Conservation (phyloP, 2,329 filamentous ascomycete species). For the Diatrype stigma region DNA sequence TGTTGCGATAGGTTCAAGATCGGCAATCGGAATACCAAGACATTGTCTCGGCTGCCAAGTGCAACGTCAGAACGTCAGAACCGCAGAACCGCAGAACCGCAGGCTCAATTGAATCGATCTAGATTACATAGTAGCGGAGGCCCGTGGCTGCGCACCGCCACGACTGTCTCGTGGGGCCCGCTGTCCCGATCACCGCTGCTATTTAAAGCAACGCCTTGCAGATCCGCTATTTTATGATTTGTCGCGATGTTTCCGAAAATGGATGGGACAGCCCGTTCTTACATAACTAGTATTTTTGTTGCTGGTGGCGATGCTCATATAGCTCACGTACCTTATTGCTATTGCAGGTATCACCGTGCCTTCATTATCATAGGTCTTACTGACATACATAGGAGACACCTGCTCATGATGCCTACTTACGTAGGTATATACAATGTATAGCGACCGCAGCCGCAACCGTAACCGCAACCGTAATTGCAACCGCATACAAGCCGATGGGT, state of each 20-base stretch:
- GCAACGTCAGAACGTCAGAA: no score
- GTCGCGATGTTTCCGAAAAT: neutral
- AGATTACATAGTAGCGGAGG: neutral
- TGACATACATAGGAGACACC: neutral
- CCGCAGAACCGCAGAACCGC: neutral
- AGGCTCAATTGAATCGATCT: neutral
- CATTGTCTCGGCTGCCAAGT: no score
- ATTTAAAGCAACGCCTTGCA: neutral
- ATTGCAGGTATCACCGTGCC: no score
- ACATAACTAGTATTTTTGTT: neutral
- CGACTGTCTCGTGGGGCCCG: neutral
- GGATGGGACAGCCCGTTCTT: neutral
- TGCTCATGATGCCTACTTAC: no score
- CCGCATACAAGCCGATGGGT: no score
- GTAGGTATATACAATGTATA: no score
- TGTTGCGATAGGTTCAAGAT: no score
- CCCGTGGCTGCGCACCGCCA: neutral
- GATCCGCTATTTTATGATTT: neutral
- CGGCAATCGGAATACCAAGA: no score
- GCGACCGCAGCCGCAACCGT: no score
- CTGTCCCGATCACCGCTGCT: neutral
- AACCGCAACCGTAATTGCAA: neutral
- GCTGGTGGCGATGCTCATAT: neutral
- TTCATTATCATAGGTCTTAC: neutral
- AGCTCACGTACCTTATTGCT: no score